Evolutionary conservation across 805 yeast genomes (phyloP), one percentile per base, ranked within the genome.

Genomic region (Lachancea kluyveri): DNA sequence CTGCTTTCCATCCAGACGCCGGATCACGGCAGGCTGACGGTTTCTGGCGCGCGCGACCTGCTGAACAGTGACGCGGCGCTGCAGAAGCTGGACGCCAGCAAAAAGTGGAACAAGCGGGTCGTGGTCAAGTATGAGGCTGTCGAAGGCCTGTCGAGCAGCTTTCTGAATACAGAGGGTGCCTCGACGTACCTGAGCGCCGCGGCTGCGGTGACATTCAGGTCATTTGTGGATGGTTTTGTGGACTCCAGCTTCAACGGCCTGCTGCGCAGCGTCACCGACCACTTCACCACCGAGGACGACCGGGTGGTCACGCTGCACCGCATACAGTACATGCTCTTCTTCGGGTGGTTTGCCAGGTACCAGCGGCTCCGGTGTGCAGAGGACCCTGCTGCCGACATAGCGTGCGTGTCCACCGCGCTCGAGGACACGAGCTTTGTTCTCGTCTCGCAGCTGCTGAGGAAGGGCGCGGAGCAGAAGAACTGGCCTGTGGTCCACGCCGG

Each of bases 191-290:
- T 68, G 32, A 50, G 63, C 17, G 54, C 46, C 6, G 48, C 50
- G 0, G 44, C 66, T 3, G 41, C 59, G 6, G 40, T 44, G 1
- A 35, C 50, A 0, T 51, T 79, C 17, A 52, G 57, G 5, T 37
- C 42, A 3, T 79, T 81, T 48, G 68, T 74, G 12, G 51, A 66
- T 10, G 72, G 74, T 35, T 80, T 87, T 42, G 57, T 75, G 4
- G 87, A 84, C 36, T 79, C 85, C 19, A 76, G 87, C 10, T 85
- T 83, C 57, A 83, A 84, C 45, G 74, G 75, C 11, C 55, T 87
- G 17, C 61, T 84, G 30, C 62, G 56, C 28, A 63, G 72, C 17
- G 59, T 80, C 8, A 67, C 82, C 7, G 63, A 59, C 46, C 57
- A 63, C 37, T 52, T 70, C 27, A 62, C 72, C 12, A 56, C 66